Conservation (phyloP, 306 rosid genomes). For the Gynostemma pentaphyllum region DNA sequence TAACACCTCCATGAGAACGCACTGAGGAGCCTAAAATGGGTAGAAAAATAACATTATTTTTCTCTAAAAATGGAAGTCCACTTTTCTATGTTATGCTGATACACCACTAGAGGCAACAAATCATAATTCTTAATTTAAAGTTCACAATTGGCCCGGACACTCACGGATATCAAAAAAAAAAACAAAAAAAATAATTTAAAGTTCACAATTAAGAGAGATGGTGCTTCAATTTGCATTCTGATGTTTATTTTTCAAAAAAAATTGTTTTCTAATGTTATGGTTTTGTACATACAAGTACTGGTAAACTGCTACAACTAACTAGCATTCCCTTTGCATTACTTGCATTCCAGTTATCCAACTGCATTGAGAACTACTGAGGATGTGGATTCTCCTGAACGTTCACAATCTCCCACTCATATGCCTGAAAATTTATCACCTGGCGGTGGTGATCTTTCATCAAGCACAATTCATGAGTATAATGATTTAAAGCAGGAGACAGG, state of each 20-base stretch:
- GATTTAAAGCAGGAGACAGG: constrained; percentile 60
- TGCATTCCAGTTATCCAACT: constrained; percentile 40
- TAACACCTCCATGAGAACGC: too few species aligned
- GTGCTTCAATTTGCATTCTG: too few species aligned
- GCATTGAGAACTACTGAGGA: constrained; percentile 35
- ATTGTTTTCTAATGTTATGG: too few species aligned
- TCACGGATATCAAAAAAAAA: too few species aligned
- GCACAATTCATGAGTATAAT: constrained; percentile 39
- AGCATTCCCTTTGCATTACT: constrained; percentile 10
- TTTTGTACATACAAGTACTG: not conserved
- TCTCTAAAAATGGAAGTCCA: too few species aligned
- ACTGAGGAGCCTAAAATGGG: too few species aligned
- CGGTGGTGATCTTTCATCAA: constrained; percentile 60
- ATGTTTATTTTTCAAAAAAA: too few species aligned
- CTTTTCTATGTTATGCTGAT: too few species aligned
- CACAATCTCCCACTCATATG: constrained; percentile 41
- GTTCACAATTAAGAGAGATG: too few species aligned
- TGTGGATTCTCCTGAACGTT: constrained; percentile 54
- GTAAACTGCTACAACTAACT: not conserved
- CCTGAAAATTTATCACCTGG: constrained; percentile 46
- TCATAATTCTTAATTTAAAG: not conserved
- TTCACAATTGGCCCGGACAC: too few species aligned
- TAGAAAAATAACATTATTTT: too few species aligned
- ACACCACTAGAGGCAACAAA: not conserved
- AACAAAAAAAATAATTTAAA: too few species aligned